Evolutionary conservation across 164 flowering plant genomes (phyloP).

Genomic region (Cinnamomum micranthum): DNA sequence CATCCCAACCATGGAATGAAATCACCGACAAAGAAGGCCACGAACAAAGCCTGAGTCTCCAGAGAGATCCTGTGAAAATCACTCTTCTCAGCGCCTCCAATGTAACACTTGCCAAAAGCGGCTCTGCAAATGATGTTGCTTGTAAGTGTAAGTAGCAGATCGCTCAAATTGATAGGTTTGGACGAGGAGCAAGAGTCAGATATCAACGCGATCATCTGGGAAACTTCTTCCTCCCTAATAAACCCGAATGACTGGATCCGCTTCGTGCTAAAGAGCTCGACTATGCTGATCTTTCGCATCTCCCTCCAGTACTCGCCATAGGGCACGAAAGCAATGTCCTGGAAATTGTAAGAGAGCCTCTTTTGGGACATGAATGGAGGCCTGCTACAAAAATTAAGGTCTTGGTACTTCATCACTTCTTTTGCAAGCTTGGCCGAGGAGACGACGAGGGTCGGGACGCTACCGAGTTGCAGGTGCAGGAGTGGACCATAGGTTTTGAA

Average conservation of each 20-base stretch:
- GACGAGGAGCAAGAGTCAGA: not conserved
- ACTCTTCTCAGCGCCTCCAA: not conserved
- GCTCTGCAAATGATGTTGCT: slow-evolving; percentile 17
- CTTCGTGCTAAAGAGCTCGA: slow-evolving; percentile 18
- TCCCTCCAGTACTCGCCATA: slow-evolving; percentile 29
- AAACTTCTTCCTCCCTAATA: slow-evolving; percentile 18
- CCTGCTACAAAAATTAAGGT: slow-evolving; percentile 9
- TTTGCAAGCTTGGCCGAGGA: slow-evolving; percentile 19
- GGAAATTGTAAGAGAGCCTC: slow-evolving; percentile 7
- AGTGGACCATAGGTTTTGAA: slow-evolving; percentile 17
- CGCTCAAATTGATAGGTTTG: slow-evolving; percentile 13
- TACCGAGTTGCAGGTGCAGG: slow-evolving; percentile 19
- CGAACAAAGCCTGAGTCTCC: slow-evolving; percentile 9
- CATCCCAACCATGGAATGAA: slow-evolving; percentile 10
- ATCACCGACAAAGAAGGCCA: slow-evolving; percentile 1
- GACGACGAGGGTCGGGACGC: slow-evolving; percentile 15
- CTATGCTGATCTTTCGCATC: slow-evolving; percentile 17
- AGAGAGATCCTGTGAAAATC: slow-evolving; percentile 1
- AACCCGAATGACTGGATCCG: slow-evolving; percentile 14
- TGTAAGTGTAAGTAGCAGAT: slow-evolving; percentile 6
- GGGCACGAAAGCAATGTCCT: slow-evolving; percentile 20
- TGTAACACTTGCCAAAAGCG: slow-evolving; percentile 15
- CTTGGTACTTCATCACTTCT: slow-evolving; percentile 19
- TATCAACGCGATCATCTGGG: slow-evolving; percentile 7
- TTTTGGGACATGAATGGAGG: slow-evolving; percentile 1